Evolutionary conservation across 1,139 yeast species (phyloP), one percentile per base, ranked within the genome.

Genomic region (Pichia sp.): DNA sequence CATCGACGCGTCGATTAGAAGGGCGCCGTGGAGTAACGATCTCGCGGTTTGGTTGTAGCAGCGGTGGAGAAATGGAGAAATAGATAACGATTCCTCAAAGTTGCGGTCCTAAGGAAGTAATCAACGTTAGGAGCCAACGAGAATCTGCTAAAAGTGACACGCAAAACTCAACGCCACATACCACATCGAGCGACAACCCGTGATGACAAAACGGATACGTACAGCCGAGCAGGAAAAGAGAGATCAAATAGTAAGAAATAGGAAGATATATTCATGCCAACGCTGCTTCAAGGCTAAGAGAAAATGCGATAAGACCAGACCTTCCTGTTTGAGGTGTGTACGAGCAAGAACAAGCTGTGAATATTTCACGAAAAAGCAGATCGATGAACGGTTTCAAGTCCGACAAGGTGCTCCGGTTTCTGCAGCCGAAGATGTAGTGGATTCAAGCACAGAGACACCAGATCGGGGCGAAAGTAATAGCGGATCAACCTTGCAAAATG

Each of bases 231-330:
- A 34, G 10, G 49, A 49, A 20, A 53, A 30, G 30, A 51, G 45
- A 52, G 54, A 56, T 8, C 55, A 31, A 17, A 46, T 58, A 16
- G 42, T 34, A 2, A 53, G 65, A 44, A 58, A 58, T 30, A 54
- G 65, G 31, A 48, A 33, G 27, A 61, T 63, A 6, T 45, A 51
- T 8, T 59, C 64, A 0, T 62, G 64, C 46, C 58, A 61, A 38
- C 44, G 60, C 14, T 63, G 64, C 43, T 62, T 55, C 38, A 48
- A 47, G 5, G 43, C 56, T 2, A 63, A 61, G 24, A 46, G 64
- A n/a, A 63, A 61, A 47, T 63, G 66, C 49, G 61, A 52, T 30
- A 61, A 54, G 31, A 55, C 47, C 16, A 56, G 49, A 20, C 61
- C 63, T 0, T 29, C 41, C 2, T 63, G 67, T 46, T 17, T 42